Conservation (phyloP, 2,329 filamentous ascomycete genomes). For the Claviceps capensis region DNA sequence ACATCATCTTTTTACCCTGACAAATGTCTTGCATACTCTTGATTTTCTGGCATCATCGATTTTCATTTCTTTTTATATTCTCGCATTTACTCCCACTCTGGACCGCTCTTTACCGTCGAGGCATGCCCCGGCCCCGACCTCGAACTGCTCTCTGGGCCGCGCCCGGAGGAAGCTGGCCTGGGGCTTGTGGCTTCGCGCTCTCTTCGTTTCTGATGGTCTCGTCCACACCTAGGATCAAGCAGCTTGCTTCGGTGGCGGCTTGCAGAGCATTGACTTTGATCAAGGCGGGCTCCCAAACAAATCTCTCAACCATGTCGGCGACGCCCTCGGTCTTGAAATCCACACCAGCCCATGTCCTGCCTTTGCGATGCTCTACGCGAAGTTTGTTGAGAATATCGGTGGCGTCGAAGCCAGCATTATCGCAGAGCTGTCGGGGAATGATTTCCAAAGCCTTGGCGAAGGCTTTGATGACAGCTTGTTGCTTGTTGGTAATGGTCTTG, state of each 20-base stretch:
- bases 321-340: slow-evolving; percentile 90
- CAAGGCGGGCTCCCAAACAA: slow-evolving; percentile 93
- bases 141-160: slow-evolving; percentile 82
- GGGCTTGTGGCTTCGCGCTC: slow-evolving; percentile 70
- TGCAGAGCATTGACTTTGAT: slow-evolving; percentile 97
- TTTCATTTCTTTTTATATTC: slow-evolving; percentile 2
- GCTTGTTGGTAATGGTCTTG: slow-evolving; percentile 84
- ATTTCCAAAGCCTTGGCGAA: slow-evolving; percentile 96
- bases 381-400: slow-evolving; percentile 96
- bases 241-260: slow-evolving; percentile 88
- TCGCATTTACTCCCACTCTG: not conserved
- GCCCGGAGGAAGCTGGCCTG: slow-evolving; percentile 61
- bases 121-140: slow-evolving; percentile 78
- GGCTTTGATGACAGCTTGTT: slow-evolving; percentile 93
- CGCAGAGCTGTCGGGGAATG: slow-evolving; percentile 90
- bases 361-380: slow-evolving; percentile 90
- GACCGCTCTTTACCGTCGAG: slow-evolving; percentile 46
- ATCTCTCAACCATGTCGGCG: slow-evolving; percentile 83
- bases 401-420: slow-evolving; percentile 96
- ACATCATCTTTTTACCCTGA: not conserved
- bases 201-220: slow-evolving; percentile 99
- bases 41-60: not conserved
- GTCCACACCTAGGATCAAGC: slow-evolving; percentile 89
- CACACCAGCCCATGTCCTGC: slow-evolving; percentile 86
- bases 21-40: not conserved